phyloP scores from a whole-genome alignment of 177 flowering plant species.

The Telopea speciosissima region DNA sequence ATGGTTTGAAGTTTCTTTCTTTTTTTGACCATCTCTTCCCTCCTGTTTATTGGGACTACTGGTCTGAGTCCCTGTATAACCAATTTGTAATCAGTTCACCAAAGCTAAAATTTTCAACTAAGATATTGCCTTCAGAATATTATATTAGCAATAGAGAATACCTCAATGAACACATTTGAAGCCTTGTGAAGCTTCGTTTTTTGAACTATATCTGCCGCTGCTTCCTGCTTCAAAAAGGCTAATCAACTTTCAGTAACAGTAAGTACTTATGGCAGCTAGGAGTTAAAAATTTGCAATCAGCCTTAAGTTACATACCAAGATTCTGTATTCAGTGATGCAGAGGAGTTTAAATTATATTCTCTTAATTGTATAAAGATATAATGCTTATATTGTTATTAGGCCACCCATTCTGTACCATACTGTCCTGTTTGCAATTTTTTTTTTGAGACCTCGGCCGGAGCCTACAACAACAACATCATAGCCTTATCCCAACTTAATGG shows the following conservation, averaged over 20 bases:
- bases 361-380: too few relatives aligned
- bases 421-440: too few relatives aligned
- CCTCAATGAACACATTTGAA: slow-evolving; percentile 25
- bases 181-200: slow-evolving; percentile 27
- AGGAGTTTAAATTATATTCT: not conserved
- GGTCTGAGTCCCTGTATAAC: slow-evolving; percentile 17
- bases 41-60: slow-evolving; percentile 7
- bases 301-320: not conserved
- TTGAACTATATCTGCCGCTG: slow-evolving; percentile 33
- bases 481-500: too few relatives aligned
- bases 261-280: not conserved
- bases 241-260: not conserved
- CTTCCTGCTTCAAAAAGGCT: slow-evolving; percentile 25
- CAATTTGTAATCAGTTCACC: not conserved
- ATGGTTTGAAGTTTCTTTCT: not conserved
- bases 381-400: not conserved
- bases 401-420: not conserved
- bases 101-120: not conserved
- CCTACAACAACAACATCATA: too few relatives aligned
- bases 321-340: not conserved
- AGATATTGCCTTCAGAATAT: not conserved
- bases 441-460: not conserved
- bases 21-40: slow-evolving; percentile 2
- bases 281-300: not conserved
- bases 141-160: not conserved